Percentiles rank a stretch among this genome's conserved stretches.
These are phyloP conservation scores for Monosporascus sp. DNA, from an alignment of 2,329 filamentous ascomycete species.

Conservation along the genomic window DNA sequence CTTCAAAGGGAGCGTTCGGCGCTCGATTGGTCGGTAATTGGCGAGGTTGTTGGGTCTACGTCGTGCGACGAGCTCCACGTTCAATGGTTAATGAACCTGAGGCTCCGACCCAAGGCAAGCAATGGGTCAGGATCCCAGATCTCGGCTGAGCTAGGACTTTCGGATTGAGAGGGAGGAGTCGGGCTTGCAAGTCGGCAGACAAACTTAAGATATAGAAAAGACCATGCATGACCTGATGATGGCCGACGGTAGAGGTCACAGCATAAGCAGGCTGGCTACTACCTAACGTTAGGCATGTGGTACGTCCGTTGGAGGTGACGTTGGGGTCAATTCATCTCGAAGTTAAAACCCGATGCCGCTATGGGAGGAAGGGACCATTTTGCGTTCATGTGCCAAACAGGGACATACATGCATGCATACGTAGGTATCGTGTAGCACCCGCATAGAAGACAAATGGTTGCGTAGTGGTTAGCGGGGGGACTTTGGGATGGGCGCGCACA, in stretches of 20 bases:
- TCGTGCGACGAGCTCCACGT: neutral
- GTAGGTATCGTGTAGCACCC: no score
- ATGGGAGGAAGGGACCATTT: neutral
- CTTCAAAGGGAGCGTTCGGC: neutral
- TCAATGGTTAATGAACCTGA: neutral
- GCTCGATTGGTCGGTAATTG: neutral
- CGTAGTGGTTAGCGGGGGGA: neutral
- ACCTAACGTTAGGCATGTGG: slow-evolving; percentile 1
- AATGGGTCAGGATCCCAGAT: neutral
- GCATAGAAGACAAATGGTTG: neutral
- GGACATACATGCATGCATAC: neutral
- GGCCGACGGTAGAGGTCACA: neutral
- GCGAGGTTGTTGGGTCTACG: neutral
- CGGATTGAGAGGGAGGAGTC: slow-evolving; percentile 3
- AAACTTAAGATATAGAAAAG: neutral
- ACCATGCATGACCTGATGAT: neutral
- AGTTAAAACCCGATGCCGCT: neutral
- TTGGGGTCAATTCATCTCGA: slow-evolving; percentile 5
- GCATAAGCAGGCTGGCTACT: neutral
- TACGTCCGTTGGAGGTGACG: slow-evolving; percentile 18
- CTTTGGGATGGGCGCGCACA: neutral
- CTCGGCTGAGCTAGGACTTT: neutral
- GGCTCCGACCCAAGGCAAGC: neutral
- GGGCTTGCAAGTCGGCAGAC: neutral
- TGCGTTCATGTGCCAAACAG: neutral